phyloP scores from a whole-genome alignment of 2,329 filamentous ascomycete genomes.

The Alternaria incomplexa region DNA sequence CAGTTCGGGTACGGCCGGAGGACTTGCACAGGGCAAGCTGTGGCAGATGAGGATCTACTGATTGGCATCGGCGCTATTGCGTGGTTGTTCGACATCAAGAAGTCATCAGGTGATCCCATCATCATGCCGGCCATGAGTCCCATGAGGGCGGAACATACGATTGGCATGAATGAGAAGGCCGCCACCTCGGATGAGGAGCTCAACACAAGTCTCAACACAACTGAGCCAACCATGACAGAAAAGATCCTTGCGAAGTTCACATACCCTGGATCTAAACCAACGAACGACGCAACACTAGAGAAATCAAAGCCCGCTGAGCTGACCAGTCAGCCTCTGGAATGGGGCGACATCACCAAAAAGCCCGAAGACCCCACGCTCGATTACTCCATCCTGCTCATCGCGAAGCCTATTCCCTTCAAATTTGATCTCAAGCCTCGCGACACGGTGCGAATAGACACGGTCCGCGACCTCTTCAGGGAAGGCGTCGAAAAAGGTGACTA shows the following conservation, averaged over 20 bases:
- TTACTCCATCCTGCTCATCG: constrained; percentile 54
- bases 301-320: constrained; percentile 6
- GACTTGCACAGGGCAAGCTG: constrained; percentile 51
- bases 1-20: constrained; percentile 63
- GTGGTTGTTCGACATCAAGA: constrained; percentile 53
- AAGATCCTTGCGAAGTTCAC: constrained; percentile 32
- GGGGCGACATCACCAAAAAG: constrained; percentile 30
- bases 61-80: constrained; percentile 54
- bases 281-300: constrained; percentile 4
- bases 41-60: constrained; percentile 51
- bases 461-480: constrained; percentile 45
- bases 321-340: constrained; percentile 31
- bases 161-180: constrained; percentile 42
- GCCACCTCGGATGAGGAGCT: constrained; percentile 47
- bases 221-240: constrained; percentile 29
- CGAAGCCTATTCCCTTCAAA: constrained; percentile 54
- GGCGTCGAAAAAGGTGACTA: constrained; percentile 49
- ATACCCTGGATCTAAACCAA: constrained; percentile 31
- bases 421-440: constrained; percentile 49
- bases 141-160: constrained; percentile 18
- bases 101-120: constrained; percentile 17
- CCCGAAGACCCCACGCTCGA: constrained; percentile 52
- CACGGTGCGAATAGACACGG: constrained; percentile 36
- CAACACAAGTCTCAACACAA: constrained; percentile 33
- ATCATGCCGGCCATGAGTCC: constrained; percentile 9